Evolutionary conservation across 106 monocot species (phyloP).

Genomic region (Dendrobium chrysotoxum): DNA sequence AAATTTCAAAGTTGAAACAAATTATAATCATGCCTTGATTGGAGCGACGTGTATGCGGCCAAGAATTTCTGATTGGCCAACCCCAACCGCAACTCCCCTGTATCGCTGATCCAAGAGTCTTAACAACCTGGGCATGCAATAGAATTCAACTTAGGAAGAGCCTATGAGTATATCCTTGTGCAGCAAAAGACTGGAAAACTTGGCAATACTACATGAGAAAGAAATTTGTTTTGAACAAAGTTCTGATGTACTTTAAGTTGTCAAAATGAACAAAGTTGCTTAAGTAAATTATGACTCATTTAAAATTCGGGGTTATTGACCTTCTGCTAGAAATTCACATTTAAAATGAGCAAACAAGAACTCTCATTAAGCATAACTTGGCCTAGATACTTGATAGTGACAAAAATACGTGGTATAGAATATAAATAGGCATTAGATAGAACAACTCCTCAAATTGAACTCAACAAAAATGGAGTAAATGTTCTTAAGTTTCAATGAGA

Average conservation of each 20-base stretch:
- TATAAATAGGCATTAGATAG: not conserved
- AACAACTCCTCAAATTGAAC: not conserved
- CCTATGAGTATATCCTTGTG: not conserved
- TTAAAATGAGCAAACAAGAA: not conserved
- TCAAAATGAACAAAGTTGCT: not conserved
- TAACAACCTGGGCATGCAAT: conserved; percentile 43
- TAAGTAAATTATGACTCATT: not conserved
- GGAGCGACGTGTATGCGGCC: conserved; percentile 93
- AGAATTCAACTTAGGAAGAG: conserved; percentile 6
- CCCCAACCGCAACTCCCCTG: conserved; percentile 85
- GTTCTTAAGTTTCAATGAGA: no score
- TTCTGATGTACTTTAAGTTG: not conserved
- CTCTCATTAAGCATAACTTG: not conserved
- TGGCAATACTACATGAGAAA: not conserved
- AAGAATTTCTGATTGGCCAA: conserved; percentile 93
- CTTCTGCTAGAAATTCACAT: not conserved
- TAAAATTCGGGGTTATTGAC: not conserved
- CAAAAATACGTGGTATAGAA: not conserved
- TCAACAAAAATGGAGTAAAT: no score
- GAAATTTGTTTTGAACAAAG: not conserved
- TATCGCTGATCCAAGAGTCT: conserved; percentile 95
- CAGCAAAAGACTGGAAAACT: not conserved
- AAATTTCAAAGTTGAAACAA: conserved; percentile 1
- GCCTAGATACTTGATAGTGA: not conserved
- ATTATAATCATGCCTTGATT: conserved; percentile 59